Evolutionary conservation across 768 basidiomycete species (phyloP), one percentile per base, ranked within the genome.

Genomic region (Trametes cubensis): DNA sequence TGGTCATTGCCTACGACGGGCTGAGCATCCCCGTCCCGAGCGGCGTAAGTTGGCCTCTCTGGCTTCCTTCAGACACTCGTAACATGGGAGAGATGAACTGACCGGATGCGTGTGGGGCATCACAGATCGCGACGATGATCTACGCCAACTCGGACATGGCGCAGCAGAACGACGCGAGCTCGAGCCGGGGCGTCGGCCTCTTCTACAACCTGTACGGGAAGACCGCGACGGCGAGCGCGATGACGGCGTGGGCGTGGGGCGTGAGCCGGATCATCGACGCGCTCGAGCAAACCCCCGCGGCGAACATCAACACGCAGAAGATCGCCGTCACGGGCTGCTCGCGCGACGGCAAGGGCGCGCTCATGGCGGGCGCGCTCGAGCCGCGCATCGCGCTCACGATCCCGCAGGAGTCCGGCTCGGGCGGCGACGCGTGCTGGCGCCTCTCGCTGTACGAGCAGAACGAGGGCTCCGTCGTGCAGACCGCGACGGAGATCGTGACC

Each of bases 161-260:
- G 13, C 73, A 76, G n/a, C 82, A 86, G 67, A 73, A 73, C 51
- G 73, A 76, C 66, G 47, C 49, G n/a, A 58, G 61, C 13, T 70
- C 71, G 41, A 83, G 82, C 70, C 80, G 84, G 26, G 84, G 85
- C 13, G 67, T 75, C 49, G 84, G 85, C 39, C 80, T 81, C 58
- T 86, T 86, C 78, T 86, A 80, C 74, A 77, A 77, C 45, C 76
- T 86, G 48, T 85, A 83, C 71, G 84, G 83, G 11, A 72, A 67
- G 23, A 70, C 66, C 55, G 77, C 78, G 48, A 78, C 77, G 45
- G 84, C 84, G 0, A 73, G 75, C 46, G 81, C 85, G 10, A 81
- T 85, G 82, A 83, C 77, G 18, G 84, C 85, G 2, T 86, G 85
- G 85, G 81, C 81, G 4, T 85, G 84, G 85, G 84, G 82, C 64